Base-by-base conservation (phyloP, 176 grass and related monocot genomes). In the Areca catechu region DNA sequence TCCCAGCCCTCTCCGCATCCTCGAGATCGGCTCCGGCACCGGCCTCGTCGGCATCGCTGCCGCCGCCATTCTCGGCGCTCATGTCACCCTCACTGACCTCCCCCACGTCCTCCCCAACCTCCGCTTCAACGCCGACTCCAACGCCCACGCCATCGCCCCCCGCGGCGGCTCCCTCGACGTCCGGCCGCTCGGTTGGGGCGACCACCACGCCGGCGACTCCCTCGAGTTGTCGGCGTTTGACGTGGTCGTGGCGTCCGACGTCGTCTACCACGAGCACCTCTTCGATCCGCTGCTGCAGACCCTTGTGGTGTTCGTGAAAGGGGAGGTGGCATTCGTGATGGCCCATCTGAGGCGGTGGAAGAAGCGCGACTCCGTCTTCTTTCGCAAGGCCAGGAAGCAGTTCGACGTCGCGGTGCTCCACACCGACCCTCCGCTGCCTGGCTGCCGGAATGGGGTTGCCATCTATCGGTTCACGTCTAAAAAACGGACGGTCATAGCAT, bases 301-400 rank as follows among this genome's bases (percentile, higher is more conserved):
- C 50, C 60, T 91, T 43, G 71, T 71, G 74, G 82, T 71, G 68
- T 91, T 91, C 54, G 86, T 82, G 0, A 91, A 67, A 81, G 81
- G 83, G 3, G 74, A 88, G 20, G 84, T 77, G 19, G 65, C 62
- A 43, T 88, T 97, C 68, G 19, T 91, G 15, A 91, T 97, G 93
- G 93, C 78, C 57, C 87, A 97, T 66, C 73, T 88, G 87, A 91
- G 61, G 76, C 80, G 93, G 80, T 91, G 93, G 93, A 97, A 91
- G 75, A 85, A 85, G 62, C 83, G 74, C 12, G 87, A 97, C 68
- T 77, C 85, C 56, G 69, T 71, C 64, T 91, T 97, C 78, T 97
- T 97, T 55, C 79, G 65, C 19, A 91, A 80, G 69, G 87, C 83
- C 24, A 84, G 78, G 76, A 91, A 97, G 63, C 2, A 75, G 61